These are phyloP conservation scores for Tieghemostelium lacteum DNA, from an alignment of 78 protist genomes.

Conservation along the genomic window DNA sequence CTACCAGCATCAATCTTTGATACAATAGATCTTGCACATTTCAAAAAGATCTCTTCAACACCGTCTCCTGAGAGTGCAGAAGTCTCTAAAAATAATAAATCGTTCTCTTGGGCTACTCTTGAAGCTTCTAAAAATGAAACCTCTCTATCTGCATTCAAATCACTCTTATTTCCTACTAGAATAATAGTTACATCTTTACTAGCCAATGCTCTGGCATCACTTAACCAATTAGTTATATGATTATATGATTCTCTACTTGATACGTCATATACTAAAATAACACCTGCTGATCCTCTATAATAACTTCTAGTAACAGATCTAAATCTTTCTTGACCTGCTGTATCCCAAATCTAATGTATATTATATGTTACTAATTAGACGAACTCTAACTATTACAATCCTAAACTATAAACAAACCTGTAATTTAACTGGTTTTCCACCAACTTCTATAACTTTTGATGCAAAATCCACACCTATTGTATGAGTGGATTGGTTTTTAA, in stretches of 20 bases:
- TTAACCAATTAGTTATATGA: constrained; percentile 92
- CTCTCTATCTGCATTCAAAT: constrained; percentile 81
- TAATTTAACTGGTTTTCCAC: constrained; percentile 84
- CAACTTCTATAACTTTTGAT: constrained; percentile 84
- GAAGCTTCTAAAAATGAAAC: constrained; percentile 84
- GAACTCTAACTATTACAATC: too few species aligned
- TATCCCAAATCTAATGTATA: constrained; percentile 76
- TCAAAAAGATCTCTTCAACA: constrained; percentile 86
- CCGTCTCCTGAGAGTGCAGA: constrained; percentile 78
- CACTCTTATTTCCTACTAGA: constrained; percentile 88
- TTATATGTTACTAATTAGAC: too few species aligned
- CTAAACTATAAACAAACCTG: constrained; percentile 88
- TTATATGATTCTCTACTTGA: constrained; percentile 82
- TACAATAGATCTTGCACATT: constrained; percentile 80
- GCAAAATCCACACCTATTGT: constrained; percentile 97
- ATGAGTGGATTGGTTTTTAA: constrained; percentile 84
- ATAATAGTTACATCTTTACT: constrained; percentile 82
- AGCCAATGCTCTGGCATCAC: constrained; percentile 86
- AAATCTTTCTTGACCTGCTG: constrained; percentile 91
- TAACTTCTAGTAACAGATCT: constrained; percentile 86
- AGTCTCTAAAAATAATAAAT: constrained; percentile 86
- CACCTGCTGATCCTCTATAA: constrained; percentile 96
- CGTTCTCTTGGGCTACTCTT: constrained; percentile 85
- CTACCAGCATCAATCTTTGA: constrained; percentile 83
- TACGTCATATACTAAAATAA: constrained; percentile 91